Evolutionary conservation across 345 rosid genomes (phyloP), one percentile per base, ranked within the genome.

Genomic region (Hibiscus mutabilis): DNA sequence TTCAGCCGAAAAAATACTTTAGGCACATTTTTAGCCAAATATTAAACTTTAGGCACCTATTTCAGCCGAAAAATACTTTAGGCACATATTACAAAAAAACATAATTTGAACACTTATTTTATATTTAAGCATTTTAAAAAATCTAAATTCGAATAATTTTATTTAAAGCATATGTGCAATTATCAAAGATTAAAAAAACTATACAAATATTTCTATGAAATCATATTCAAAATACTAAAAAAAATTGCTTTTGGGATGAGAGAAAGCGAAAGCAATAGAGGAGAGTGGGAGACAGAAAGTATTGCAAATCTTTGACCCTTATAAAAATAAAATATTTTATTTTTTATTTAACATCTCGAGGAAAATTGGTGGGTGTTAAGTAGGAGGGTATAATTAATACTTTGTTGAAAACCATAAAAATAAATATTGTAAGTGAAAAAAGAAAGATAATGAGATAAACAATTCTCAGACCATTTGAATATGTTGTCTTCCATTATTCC

Each of bases 291-390:
- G 87, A 85, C 88, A 84, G 33, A 84, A 86, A 76, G 84, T 79
- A 75, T 62, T 79, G 77, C 87, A 86, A 66, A 85, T 89, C 85
- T 86, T 86, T 92, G 96, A 91, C 93, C 82, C 69, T 83, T 3
- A 53, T 10, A 19, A 25, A 13, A 6, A 55, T n/a, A 8, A 55
- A 19, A 0, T 22, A 57, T 2, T 16, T 21, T 35, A 12, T 74
- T 57, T 57, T 9, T 57, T 57, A 22, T 79, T 84, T 79, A 82
- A 84, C 80, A 81, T 84, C 82, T 82, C 86, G 88, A 83, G 83
- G 72, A 66, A 66, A 68, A 61, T 25, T 63, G 14, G 42, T 37
- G 42, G 40, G 42, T 5, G 42, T 37, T 37, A 37, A 37, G 42
- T 37, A 29, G 19, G 22, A 61, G 53, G 53, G 37, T 63, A 29